These are phyloP conservation scores for Taphrina betulina DNA, from an alignment of 1,139 yeast genomes.

Conservation along the genomic window DNA sequence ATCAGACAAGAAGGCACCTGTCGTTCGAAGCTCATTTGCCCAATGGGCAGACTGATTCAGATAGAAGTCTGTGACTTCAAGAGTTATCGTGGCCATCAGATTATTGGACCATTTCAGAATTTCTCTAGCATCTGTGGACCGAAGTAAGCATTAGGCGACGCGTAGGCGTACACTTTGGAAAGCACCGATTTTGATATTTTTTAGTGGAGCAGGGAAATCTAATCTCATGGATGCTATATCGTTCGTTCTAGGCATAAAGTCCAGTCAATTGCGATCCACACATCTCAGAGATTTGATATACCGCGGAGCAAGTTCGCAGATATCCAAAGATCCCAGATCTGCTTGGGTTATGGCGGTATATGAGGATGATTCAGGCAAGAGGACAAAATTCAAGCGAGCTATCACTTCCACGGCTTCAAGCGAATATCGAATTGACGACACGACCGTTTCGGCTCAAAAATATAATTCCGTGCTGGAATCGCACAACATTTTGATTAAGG, in stretches of 20 bases:
- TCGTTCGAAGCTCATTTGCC: no score
- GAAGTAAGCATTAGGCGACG: slow-evolving; percentile 59
- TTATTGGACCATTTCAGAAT: slow-evolving; percentile 66
- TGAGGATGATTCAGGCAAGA: slow-evolving; percentile 55
- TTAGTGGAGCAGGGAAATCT: slow-evolving; percentile 71
- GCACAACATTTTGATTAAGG: slow-evolving; percentile 85
- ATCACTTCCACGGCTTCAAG: slow-evolving; percentile 46
- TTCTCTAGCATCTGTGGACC: slow-evolving; percentile 96
- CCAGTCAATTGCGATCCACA: slow-evolving; percentile 72
- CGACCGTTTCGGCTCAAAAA: slow-evolving; percentile 60
- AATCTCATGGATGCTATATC: slow-evolving; percentile 98
- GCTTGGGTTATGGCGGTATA: slow-evolving; percentile 85
- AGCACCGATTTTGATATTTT: no score
- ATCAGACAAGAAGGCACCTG: no score
- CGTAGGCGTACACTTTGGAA: no score
- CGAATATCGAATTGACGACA: slow-evolving; percentile 67
- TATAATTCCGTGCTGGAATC: slow-evolving; percentile 65
- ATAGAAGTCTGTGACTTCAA: slow-evolving; percentile 81
- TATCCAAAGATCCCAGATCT: slow-evolving; percentile 48
- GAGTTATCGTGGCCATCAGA: slow-evolving; percentile 75
- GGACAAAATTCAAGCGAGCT: slow-evolving; percentile 36
- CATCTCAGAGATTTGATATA: slow-evolving; percentile 75
- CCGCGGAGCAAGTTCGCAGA: slow-evolving; percentile 54
- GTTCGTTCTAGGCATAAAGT: slow-evolving; percentile 83
- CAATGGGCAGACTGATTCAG: slow-evolving; percentile 75